phyloP scores from a whole-genome alignment of 768 basidiomycete genomes.

The Hortiboletus campestris region DNA sequence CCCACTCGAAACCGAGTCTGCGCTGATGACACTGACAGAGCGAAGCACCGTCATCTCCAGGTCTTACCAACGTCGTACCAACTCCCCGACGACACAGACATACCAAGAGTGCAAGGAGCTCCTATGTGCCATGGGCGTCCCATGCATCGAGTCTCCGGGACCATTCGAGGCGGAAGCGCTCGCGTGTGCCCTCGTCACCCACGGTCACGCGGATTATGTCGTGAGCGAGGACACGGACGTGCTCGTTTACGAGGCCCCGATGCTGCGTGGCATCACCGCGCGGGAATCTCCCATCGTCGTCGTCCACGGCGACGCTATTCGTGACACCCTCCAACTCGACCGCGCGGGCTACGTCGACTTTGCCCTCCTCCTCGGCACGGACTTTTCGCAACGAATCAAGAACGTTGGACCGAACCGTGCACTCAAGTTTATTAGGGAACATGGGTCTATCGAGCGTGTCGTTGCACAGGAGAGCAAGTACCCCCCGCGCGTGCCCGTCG shows the following conservation, averaged over 20 bases:
- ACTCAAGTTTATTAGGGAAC: slow-evolving; percentile 67
- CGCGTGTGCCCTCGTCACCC: slow-evolving; percentile 71
- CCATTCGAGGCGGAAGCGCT: slow-evolving; percentile 85
- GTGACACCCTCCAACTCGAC: slow-evolving; percentile 53
- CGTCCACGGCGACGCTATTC: slow-evolving; percentile 64
- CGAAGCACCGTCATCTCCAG: slow-evolving; percentile 57
- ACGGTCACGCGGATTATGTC: slow-evolving; percentile 82
- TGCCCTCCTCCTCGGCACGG: slow-evolving; percentile 83
- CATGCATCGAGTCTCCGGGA: slow-evolving; percentile 64
- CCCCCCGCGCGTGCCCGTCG: slow-evolving; percentile 43
- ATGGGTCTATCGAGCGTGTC: slow-evolving; percentile 72
- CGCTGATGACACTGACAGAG: slow-evolving; percentile 38
- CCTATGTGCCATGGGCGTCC: slow-evolving; percentile 77
- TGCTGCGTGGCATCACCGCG: slow-evolving; percentile 74
- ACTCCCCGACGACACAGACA: slow-evolving; percentile 59
- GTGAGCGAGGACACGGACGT: slow-evolving; percentile 92
- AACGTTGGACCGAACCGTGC: slow-evolving; percentile 78
- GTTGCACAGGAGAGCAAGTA: slow-evolving; percentile 53
- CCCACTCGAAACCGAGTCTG: slow-evolving; percentile 21
- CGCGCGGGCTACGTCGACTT: slow-evolving; percentile 74
- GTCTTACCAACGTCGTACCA: slow-evolving; percentile 63
- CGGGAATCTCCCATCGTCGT: slow-evolving; percentile 57
- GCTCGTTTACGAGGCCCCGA: slow-evolving; percentile 75
- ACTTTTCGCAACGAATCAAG: slow-evolving; percentile 83
- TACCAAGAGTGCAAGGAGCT: slow-evolving; percentile 72